Evolutionary conservation across 31 red algal species (phyloP), one percentile per base, ranked within the genome.

Genomic region (Porphyra umbilicalis): DNA sequence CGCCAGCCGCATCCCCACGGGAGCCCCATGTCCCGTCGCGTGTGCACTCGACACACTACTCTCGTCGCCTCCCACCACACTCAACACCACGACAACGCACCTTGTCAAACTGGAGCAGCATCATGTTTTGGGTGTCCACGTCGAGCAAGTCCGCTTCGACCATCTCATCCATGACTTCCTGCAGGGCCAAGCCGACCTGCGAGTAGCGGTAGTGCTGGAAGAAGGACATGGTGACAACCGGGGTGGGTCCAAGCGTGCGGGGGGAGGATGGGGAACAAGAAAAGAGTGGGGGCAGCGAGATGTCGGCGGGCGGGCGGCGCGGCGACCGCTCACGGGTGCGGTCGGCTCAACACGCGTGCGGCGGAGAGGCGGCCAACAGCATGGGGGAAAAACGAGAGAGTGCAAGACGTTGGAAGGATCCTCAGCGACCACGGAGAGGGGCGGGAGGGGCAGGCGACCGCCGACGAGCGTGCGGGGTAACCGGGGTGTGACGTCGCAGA

Each of bases 201-300:
- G 57, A 71, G 57, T n/a, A 71, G 57, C 57, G 57, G 57, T 71
- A 71, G 57, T 71, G 57, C 57, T 71, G 57, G 20, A 71, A 71
- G 57, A 71, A 71, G 25, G 57, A 71, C 57, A 71, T 71, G 57
- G 57, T 71, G 57, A 7, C 20, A 29, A n/a, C n/a, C n/a, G n/a
- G n/a, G n/a, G n/a, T n/a, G n/a, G 44, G 44, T 20, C 10, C 6
- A 67, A 67, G 10, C 15, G 44, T 14, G 44, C 15, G 44, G 44
- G 44, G 8, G 44, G 44, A 16, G 44, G 44, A 20, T 20, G 44
- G 10, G 10, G 44, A 16, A 46, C 42, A 2, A 46, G 18, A 9
- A 9, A 16, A 46, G 42, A 16, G 42, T 16, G 14, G 42, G 42
- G 42, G 57, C 20, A 10, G 57, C 25, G 57, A 29, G 8, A 71